Evolutionary conservation across 1,139 yeast genomes (phyloP).

Genomic region (Yamadazyma buinensis): DNA sequence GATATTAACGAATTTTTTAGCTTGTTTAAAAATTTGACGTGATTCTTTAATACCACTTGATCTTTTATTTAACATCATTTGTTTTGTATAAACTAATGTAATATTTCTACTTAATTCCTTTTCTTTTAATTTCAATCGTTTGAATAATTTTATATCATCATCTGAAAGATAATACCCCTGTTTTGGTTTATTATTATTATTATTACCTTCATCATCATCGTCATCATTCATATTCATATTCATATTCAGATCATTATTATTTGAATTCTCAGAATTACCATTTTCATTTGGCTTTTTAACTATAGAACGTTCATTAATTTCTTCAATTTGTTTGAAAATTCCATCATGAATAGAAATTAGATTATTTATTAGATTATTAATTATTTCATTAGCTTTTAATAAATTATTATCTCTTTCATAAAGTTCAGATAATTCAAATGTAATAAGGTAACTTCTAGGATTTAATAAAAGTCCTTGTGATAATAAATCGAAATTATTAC

Average conservation of each 20-base stretch:
- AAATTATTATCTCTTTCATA: slow-evolving; percentile 58
- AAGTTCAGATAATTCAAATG: slow-evolving; percentile 65
- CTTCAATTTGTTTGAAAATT: slow-evolving; percentile 21
- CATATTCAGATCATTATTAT: slow-evolving; percentile 9
- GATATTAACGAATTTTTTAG: slow-evolving; percentile 46
- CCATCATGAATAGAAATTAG: slow-evolving; percentile 32
- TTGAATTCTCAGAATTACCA: slow-evolving; percentile 8
- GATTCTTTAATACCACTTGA: slow-evolving; percentile 69
- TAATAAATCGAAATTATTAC: slow-evolving; percentile 40
- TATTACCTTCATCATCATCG: slow-evolving; percentile 6
- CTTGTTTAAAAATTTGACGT: slow-evolving; percentile 60
- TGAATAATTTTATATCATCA: slow-evolving; percentile 24
- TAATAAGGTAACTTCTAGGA: slow-evolving; percentile 66
- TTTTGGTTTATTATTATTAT: slow-evolving; percentile 9
- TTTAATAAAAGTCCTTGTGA: slow-evolving; percentile 58
- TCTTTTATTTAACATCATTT: slow-evolving; percentile 60
- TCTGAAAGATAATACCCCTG: slow-evolving; percentile 19
- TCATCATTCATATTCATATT: slow-evolving; percentile 15
- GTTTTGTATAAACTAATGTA: slow-evolving; percentile 50
- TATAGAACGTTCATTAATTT: slow-evolving; percentile 18
- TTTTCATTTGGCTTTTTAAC: slow-evolving; percentile 7
- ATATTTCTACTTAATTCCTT: slow-evolving; percentile 31
- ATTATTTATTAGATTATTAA: slow-evolving; percentile 44
- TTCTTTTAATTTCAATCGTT: slow-evolving; percentile 18
- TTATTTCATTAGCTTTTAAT: slow-evolving; percentile 50